A percentile compares a stretch with the other conserved stretches of the same genome.
Conservation (phyloP, 331 rosid genomes). For the Arachis monticola region DNA sequence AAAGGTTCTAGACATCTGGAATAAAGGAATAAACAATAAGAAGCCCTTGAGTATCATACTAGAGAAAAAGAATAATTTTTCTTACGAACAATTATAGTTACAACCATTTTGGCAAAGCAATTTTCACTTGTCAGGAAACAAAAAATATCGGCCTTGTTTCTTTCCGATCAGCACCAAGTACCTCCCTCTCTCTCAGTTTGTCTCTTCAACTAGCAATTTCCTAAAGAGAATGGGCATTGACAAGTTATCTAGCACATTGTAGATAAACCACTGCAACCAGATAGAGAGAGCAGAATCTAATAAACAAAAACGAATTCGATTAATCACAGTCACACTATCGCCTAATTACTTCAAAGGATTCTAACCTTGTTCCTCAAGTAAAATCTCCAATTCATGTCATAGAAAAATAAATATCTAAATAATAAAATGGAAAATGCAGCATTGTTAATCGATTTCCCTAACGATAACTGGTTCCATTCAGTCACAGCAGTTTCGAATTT, state of each 20-base stretch:
- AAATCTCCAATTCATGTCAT: too few relatives aligned
- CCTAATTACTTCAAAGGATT: too few relatives aligned
- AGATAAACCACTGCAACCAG: not conserved
- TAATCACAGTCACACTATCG: too few relatives aligned
- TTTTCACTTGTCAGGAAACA: not conserved
- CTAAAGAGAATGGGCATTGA: conserved; percentile 12
- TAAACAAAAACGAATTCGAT: not conserved
- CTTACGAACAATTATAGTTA: conserved; percentile 1
- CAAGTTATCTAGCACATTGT: not conserved
- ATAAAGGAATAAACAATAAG: conserved; percentile 38
- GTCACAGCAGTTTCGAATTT: not conserved
- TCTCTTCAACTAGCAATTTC: conserved; percentile 9
- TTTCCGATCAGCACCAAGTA: not conserved
- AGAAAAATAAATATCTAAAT: not conserved
- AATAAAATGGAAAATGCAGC: not conserved
- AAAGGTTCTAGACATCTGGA: not conserved
- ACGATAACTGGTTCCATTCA: conserved; percentile 2
- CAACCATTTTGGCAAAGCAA: not conserved
- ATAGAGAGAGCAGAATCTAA: conserved; percentile 2
- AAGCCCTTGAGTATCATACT: not conserved
- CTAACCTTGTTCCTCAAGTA: too few relatives aligned
- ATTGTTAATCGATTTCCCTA: not conserved
- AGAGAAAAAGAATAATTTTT: not conserved
- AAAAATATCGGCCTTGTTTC: not conserved
- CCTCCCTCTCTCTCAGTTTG: not conserved